Evolutionary conservation across 208 protist genomes (phyloP), one percentile per base, ranked within the genome.

Genomic region (Crithidia expoeki): DNA sequence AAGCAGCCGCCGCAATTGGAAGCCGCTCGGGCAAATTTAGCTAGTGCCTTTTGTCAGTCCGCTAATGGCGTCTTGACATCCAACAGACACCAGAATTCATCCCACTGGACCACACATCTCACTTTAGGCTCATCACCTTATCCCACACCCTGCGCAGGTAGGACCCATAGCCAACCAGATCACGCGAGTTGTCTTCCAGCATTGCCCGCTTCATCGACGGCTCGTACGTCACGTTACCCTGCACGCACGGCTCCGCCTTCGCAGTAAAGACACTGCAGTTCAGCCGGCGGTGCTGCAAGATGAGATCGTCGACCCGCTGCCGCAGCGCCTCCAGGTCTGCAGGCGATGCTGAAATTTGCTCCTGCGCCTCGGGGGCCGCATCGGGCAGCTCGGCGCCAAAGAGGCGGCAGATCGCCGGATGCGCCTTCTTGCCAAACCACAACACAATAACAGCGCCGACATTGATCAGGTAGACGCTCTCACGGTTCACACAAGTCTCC

Each of bases 391-490:
- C 63, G 0, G 90, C 34, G 4, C 84, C 86, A n/a, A 96, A 81
- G 1, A 79, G 72, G 19, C 69, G 34, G 46, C 85, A 63, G 2
- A 96, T 62, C n/a, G 52, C 21, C 1, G 70, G 73, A 42, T 92
- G 68, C 11, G 69, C 72, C 21, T 69, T 65, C 44, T 80, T 79
- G 47, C 91, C 88, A 44, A 85, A 90, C 88, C 88, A 96, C 68
- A 96, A 49, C 30, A 96, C 86, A 2, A 96, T 66, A 16, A 84
- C 74, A 0, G 44, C 28, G 9, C 83, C 84, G 33, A 88, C 59
- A 56, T 91, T 85, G 53, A 88, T 74, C 28, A 96, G 81, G 58
- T 82, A 88, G 6, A 94, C 79, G 52, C 84, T 81, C 21, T 90
- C 80, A 19, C 74, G 56, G 27, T 70, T 75, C 58, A 96, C 83